Conservation (phyloP, 495 filamentous ascomycete genomes). For the Amorphotheca resinae region DNA sequence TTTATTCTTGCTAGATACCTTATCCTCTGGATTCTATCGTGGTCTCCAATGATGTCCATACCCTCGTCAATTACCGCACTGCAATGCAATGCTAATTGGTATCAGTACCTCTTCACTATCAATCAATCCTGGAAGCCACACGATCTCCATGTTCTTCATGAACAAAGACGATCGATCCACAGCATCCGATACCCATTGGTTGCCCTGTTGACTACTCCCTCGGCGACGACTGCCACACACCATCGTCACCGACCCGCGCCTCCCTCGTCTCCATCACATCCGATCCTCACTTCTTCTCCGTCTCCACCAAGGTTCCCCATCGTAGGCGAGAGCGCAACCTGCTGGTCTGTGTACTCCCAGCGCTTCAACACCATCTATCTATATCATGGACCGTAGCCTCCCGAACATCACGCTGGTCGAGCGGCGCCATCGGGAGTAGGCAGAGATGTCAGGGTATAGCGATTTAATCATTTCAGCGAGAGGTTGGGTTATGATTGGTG, state of each 20-base stretch:
- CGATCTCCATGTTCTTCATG: constrained; percentile 23
- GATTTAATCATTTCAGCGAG: constrained; percentile 11
- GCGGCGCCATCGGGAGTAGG: constrained; percentile 13
- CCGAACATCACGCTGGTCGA: constrained; percentile 17
- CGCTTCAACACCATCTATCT: constrained; percentile 16
- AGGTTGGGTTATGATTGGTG: not conserved
- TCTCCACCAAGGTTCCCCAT: constrained; percentile 17
- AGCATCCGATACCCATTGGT: too few relatives aligned
- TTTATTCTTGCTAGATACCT: constrained; percentile 17
- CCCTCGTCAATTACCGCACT: too few relatives aligned
- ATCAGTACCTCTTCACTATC: constrained; percentile 24
- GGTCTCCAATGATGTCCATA: constrained; percentile 17
- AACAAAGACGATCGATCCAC: too few relatives aligned
- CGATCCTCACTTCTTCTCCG: constrained; percentile 20
- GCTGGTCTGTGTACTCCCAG: constrained; percentile 19
- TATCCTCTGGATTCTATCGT: constrained; percentile 22
- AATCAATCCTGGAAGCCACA: constrained; percentile 24
- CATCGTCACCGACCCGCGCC: not conserved
- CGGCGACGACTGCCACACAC: constrained; percentile 3
- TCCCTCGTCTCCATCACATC: constrained; percentile 15
- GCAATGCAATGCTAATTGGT: too few relatives aligned
- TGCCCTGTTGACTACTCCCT: too few relatives aligned
- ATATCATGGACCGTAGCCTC: constrained; percentile 16
- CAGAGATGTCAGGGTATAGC: constrained; percentile 18
- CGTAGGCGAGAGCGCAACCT: constrained; percentile 16